Evolutionary conservation across 306 rosid genomes (phyloP), one percentile per base, ranked within the genome.

Genomic region (Canavalia gladiata): DNA sequence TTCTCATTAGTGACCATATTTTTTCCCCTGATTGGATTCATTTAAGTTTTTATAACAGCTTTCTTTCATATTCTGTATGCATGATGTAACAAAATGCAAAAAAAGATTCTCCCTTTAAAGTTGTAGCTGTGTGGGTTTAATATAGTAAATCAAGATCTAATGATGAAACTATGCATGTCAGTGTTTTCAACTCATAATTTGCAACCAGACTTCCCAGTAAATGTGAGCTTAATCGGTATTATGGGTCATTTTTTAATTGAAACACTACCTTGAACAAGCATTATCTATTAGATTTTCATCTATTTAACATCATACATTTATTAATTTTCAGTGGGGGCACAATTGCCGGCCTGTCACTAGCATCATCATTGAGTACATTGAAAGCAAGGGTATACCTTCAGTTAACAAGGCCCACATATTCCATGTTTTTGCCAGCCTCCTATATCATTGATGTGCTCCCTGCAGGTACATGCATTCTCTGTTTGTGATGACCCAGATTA

Each of bases 401-500:
- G 7, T 69, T 45, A 43, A 63, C 63, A 74, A 28, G 63, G 57
- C 70, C 73, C 31, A 29, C 31, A 58, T 42, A 37, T 68, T 84
- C 84, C 34, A 18, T 45, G 54, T 65, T 81, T 65, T 33, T 76
- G 75, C 59, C 33, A 52, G 42, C 55, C 37, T 34, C 41, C 47
- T 51, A 58, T 31, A 56, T 75, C 81, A 77, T 77, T 71, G 64
- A 10, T 59, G 68, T 63, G 71, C 81, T 88, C 67, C 55, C 76
- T 82, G 79, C 83, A 95, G 99, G 87, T 95, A 49, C 95, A 86
- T 73, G 98, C 98, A 54, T 95, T 83, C 87, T 83, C 93, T 59
- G 97, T 95, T 65, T 91, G 97, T 67, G 92, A 95, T 75, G 94
- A 93, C 86, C 98, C 99, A 7, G 92, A 91, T 87, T 91, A 93